Conservation (phyloP, 176 grass and related monocot genomes). For the Avena eriantha region DNA sequence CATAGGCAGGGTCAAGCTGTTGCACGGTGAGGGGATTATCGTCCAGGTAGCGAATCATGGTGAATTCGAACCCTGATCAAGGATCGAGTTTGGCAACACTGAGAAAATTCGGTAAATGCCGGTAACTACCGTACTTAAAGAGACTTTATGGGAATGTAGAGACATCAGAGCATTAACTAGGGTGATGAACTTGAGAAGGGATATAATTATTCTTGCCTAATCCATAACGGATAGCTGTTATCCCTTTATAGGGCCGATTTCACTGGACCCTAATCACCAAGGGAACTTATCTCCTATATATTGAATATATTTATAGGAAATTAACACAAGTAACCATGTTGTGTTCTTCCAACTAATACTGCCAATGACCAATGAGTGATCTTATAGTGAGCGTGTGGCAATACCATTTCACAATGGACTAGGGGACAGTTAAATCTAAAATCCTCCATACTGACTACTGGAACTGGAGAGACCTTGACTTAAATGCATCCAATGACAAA, state of each 20-base stretch:
- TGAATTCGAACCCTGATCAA: neutral
- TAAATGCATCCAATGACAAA: constrained; percentile 15
- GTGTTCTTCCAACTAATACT: neutral
- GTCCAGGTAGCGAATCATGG: neutral
- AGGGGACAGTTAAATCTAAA: neutral
- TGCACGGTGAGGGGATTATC: neutral
- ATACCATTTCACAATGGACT: neutral
- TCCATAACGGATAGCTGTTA: neutral
- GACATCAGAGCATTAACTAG: neutral
- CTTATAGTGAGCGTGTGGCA: neutral
- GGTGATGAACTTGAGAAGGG: neutral
- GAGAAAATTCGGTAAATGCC: neutral
- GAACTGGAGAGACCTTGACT: neutral
- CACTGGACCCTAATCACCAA: neutral
- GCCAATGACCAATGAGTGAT: neutral
- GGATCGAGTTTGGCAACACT: neutral
- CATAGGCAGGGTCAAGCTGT: neutral
- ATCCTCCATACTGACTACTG: neutral
- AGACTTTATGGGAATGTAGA: neutral
- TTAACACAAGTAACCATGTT: neutral
- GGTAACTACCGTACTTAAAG: neutral
- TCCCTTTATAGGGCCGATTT: neutral
- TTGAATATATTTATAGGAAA: neutral
- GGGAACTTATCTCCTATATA: neutral
- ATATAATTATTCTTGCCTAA: neutral